A percentile compares a stretch with the other conserved stretches of the same genome.
Conservation (phyloP, 805 yeast genomes). For the Sugiyamaella marilandica region DNA sequence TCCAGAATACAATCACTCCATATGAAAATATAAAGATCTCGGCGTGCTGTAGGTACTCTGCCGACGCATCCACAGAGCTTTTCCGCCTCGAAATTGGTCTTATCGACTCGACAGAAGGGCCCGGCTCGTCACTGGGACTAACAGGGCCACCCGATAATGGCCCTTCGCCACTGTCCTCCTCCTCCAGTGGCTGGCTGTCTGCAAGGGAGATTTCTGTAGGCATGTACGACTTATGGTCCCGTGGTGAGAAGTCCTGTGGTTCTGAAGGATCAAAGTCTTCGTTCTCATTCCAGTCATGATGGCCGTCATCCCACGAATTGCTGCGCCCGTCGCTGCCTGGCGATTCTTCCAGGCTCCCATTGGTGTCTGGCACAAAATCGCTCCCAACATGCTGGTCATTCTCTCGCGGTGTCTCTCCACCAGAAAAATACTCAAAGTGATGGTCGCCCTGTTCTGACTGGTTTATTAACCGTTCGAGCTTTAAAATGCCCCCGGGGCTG, state of each 20-base stretch:
- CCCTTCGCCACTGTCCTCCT: background rate
- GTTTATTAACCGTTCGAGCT: slow-evolving; percentile 75
- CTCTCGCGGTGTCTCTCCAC: slow-evolving; percentile 48
- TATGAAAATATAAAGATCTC: slow-evolving; percentile 86
- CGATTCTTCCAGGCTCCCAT: background rate
- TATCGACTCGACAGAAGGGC: background rate
- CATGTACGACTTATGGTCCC: slow-evolving; percentile 11
- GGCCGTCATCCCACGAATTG: background rate
- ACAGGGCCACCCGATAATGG: background rate
- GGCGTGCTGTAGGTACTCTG: slow-evolving; percentile 48
- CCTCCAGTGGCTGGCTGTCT: no score
- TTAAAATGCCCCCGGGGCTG: slow-evolving; percentile 36
- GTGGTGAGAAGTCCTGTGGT: slow-evolving; percentile 76
- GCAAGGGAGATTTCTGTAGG: background rate
- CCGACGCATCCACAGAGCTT: background rate
- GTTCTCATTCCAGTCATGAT: slow-evolving; percentile 33
- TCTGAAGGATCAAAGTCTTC: slow-evolving; percentile 82
- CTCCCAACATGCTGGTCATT: slow-evolving; percentile 39
- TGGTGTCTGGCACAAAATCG: slow-evolving; percentile 8
- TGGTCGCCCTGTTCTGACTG: slow-evolving; percentile 84
- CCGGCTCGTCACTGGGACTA: background rate
- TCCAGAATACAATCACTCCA: slow-evolving; percentile 98
- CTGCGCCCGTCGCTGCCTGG: background rate
- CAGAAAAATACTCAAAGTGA: slow-evolving; percentile 85
- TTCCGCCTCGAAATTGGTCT: background rate